Evolutionary conservation across 2,329 filamentous ascomycete genomes (phyloP), one percentile per base, ranked within the genome.

Genomic region (Aspergillaceae sp.): DNA sequence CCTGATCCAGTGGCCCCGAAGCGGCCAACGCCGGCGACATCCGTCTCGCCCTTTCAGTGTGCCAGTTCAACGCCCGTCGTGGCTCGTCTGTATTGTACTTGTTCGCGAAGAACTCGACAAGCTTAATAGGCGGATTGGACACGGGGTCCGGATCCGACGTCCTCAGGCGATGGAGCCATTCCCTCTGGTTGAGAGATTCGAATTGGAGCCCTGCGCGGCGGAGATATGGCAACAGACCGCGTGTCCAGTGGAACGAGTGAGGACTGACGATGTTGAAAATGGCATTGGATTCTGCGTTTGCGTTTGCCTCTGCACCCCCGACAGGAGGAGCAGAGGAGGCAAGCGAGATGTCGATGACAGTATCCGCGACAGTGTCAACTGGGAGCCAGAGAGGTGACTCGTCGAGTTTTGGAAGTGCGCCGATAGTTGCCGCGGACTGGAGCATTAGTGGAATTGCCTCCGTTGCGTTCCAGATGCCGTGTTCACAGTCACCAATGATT

Each of bases 191-290:
- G 1, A 62, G 41, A 36, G 51, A 59, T 30, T 58, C 54, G 42
- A 66, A 66, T 1, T 52, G 63, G 2, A 66, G 50, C 1, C 78
- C 69, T 5, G 64, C 57, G 11, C 69, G 61, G 41, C 76, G 76
- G 10, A 82, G 60, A 3, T 70, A 68, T 2, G 77, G 77, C 0
- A 82, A 67, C 2, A 82, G 59, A 43, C 79, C 73, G 0, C 64
- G 47, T 0, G 73, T 76, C 75, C 76, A 81, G 34, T 72, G 54
- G 51, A 79, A 74, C 1, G 62, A 60, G 5, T 52, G 59, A 0
- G 71, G 69, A 48, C 79, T 79, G n/a, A 75, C 65, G 6, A 83
- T 62, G 47, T 80, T 75, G 48, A 73, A 77, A 10, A 79, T 67
- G 45, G 5, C 51, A 46, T 29, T 43, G 41, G 30, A 52, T 53